Percentiles rank a stretch among this genome's conserved stretches.
Evolutionary conservation across 805 yeast genomes (phyloP).

Genomic region (Saturnispora mendoncae): DNA sequence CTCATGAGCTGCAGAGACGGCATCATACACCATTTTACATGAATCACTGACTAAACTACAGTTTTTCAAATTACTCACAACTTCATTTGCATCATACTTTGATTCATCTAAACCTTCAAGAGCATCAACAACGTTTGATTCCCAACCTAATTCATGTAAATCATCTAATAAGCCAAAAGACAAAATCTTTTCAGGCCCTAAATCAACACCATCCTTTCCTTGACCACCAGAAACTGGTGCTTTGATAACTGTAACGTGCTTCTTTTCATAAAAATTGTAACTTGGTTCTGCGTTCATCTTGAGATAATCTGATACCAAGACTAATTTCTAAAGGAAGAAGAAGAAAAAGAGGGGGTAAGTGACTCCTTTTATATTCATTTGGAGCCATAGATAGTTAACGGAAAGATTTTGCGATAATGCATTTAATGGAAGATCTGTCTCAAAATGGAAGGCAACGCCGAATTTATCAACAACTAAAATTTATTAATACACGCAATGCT

Average conservation of each 20-base stretch:
- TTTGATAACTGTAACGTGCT: constrained; percentile 57
- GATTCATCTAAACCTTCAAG: constrained; percentile 36
- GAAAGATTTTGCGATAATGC: constrained; percentile 1
- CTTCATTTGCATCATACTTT: constrained; percentile 40
- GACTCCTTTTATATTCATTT: constrained; percentile 6
- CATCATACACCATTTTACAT: constrained; percentile 50
- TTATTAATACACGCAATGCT: background rate
- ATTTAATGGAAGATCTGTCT: background rate
- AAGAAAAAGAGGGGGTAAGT: background rate
- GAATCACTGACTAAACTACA: constrained; percentile 72
- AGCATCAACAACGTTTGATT: constrained; percentile 43
- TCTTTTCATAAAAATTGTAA: constrained; percentile 47
- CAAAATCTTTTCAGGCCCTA: constrained; percentile 78
- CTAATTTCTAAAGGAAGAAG: background rate
- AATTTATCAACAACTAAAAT: background rate
- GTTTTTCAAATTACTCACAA: constrained; percentile 52
- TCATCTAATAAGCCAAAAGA: constrained; percentile 62
- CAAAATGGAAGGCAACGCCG: constrained; percentile 6
- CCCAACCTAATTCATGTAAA: constrained; percentile 67
- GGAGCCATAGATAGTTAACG: constrained; percentile 1
- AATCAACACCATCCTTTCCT: constrained; percentile 86
- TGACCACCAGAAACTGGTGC: constrained; percentile 98
- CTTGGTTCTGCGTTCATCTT: constrained; percentile 13
- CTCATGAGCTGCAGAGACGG: constrained; percentile 44
- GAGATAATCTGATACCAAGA: background rate